Conservation (phyloP, 768 basidiomycete species). For the Strobilomyces echinocephalus region DNA sequence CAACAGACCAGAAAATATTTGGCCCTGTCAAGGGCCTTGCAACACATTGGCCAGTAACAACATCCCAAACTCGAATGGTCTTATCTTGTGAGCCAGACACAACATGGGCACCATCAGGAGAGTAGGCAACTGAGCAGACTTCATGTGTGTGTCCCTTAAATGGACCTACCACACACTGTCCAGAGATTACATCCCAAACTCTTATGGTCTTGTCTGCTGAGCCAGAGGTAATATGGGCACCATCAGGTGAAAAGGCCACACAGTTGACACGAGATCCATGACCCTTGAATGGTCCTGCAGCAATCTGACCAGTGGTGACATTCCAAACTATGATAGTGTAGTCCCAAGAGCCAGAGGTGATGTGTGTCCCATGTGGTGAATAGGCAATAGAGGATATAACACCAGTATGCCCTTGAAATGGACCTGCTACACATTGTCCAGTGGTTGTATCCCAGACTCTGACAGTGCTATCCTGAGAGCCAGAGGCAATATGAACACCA, state of each 20-base stretch:
- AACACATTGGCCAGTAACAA: not conserved
- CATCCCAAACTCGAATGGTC: not conserved
- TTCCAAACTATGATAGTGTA: not conserved
- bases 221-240: not conserved
- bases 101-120: not conserved
- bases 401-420: not conserved
- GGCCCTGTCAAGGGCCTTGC: not conserved
- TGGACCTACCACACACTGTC: not conserved
- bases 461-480: not conserved
- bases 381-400: not conserved
- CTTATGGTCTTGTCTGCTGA: not conserved
- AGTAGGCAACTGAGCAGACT: not conserved
- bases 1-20: not conserved
- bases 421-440: not conserved
- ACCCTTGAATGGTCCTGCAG: not conserved
- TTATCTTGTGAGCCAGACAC: not conserved
- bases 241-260: not conserved
- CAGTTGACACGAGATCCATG: not conserved
- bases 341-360: not conserved
- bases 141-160: not conserved
- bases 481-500: not conserved
- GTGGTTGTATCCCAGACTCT: not conserved
- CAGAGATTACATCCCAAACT: not conserved
- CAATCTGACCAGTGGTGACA: not conserved
- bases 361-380: not conserved